Conservation (phyloP, 345 rosid genomes). For the Balakata baccata region DNA sequence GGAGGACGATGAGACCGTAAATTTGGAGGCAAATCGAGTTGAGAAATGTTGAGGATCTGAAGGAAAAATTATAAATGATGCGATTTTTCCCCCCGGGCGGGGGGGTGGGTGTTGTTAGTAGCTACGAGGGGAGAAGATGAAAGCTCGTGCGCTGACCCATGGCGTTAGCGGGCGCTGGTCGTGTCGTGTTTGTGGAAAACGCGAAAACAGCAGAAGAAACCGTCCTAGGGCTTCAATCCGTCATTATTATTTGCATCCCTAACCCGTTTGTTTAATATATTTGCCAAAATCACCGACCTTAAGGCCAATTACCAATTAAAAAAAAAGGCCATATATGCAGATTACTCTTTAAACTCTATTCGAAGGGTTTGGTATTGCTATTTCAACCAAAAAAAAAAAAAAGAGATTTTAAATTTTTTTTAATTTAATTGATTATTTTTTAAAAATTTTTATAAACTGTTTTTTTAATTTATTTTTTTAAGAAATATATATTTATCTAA, state of each 20-base stretch:
- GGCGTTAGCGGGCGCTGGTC: neutral
- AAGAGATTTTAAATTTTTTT: too few relatives aligned
- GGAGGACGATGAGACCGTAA: neutral
- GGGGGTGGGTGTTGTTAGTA: neutral
- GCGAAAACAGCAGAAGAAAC: neutral
- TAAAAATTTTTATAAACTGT: too few relatives aligned
- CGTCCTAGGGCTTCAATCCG: slow-evolving; percentile 21
- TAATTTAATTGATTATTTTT: too few relatives aligned
- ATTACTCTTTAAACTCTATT: too few relatives aligned
- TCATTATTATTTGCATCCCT: slow-evolving; percentile 9
- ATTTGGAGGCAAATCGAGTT: slow-evolving; percentile 19
- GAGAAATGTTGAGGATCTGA: slow-evolving; percentile 34
- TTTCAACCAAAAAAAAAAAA: too few relatives aligned
- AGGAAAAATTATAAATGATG: neutral
- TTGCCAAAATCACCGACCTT: neutral
- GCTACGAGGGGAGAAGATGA: neutral
- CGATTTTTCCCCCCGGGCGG: too few relatives aligned
- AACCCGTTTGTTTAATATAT: neutral
- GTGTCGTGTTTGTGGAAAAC: neutral
- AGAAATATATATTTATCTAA: too few relatives aligned
- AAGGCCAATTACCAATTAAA: too few relatives aligned
- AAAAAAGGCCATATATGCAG: too few relatives aligned
- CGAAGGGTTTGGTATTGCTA: too few relatives aligned
- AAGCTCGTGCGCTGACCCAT: neutral
- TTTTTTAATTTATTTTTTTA: too few relatives aligned